Evolutionary conservation across 495 filamentous ascomycete genomes (phyloP), one percentile per base, ranked within the genome.

Genomic region (Penicillium pulvis): DNA sequence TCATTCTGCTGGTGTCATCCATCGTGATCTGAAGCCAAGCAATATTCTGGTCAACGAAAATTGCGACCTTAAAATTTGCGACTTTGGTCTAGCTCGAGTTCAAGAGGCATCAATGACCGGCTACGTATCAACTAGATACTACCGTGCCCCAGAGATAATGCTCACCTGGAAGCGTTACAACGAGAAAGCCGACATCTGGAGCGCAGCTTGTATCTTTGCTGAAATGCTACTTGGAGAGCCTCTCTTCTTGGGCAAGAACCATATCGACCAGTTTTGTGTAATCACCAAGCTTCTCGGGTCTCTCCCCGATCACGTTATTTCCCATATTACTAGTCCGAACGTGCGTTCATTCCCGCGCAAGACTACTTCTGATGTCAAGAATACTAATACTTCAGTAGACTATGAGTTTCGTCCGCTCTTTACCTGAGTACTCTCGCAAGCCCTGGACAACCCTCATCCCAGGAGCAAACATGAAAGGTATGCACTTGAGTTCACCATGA

Each of bases 81-180:
- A 98, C 74, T 98, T 98, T 65, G 94, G 94, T 51, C 81, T 98
- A 43, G 94, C 94, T 41, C 90, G 94, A 67, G 93, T 98, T 66
- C 94, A 98, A 74, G 94, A 98, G 65, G 90, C 90, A 14, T 92
- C 97, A 75, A 98, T 98, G 94, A 98, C 94, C 39, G 94, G 94
- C 70, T 98, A 98, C 64, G 94, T 98, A 24, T 97, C 94, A 26
- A 98, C 94, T 42, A 83, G 94, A 78, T 98, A 97, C 81, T 98
- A 98, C 79, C 87, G 94, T 49, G 94, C 94, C 2, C 94, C 94
- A 3, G 94, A 98, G 75, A 98, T 98, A 68, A 98, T 98, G 94
- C 91, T 98, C 67, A 98, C 94, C 41, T 98, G 94, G 94, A 93
- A 97, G 72, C 96, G 97, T 75, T 98, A 98, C 74, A 93, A 97